Evolutionary conservation across 768 basidiomycete species (phyloP), one percentile per base, ranked within the genome.

Genomic region (Russula sp.): DNA sequence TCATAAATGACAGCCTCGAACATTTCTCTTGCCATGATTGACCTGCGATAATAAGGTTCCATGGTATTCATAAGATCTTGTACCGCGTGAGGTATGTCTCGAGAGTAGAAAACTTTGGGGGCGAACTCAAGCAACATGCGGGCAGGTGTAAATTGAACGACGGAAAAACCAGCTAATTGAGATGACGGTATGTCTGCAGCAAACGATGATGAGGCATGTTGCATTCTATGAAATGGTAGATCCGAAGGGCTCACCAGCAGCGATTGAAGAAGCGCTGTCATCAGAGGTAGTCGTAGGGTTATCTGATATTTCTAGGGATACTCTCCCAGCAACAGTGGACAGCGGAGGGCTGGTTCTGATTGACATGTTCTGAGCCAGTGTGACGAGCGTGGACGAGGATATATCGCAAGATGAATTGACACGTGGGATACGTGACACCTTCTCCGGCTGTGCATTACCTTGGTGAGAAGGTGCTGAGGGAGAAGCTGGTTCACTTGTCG

Each of bases 1-100:
- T 87, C 81, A 16, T 73, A 73, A 14, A 94, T 91, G 63, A 78
- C 78, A 3, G 81, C 79, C 68, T 86, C 79, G 60, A 92, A 87
- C 1, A 91, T 73, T 3, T 71, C 67, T 18, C 81, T 78, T 68
- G 80, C 79, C 51, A 77, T 72, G 2, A 72, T 73, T 2, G 79
- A 75, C 25, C 72, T 70, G 13, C 79, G 76, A 32, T 74, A 77
- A n/a, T 69, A 56, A 0, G 68, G 67, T 1, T 77, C 74, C 65
- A 84, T 75, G 1, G 73, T 68, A 70, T 88, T 87, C 72, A 90
- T 79, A 56, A 80, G 74, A 69, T 90, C 88, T 59, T 88, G 85
- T 6, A 90, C 69, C 3, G 75, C 64, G 65, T 84, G 83, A 0
- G 84, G 83, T n/a, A 90, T 75, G 61, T 88, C 78, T 59, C 72